Percentiles rank a stretch among this genome's conserved stretches.
Conservation (phyloP, 2,329 filamentous ascomycete species). For the Immersiporthe knoxdaviesiana region DNA sequence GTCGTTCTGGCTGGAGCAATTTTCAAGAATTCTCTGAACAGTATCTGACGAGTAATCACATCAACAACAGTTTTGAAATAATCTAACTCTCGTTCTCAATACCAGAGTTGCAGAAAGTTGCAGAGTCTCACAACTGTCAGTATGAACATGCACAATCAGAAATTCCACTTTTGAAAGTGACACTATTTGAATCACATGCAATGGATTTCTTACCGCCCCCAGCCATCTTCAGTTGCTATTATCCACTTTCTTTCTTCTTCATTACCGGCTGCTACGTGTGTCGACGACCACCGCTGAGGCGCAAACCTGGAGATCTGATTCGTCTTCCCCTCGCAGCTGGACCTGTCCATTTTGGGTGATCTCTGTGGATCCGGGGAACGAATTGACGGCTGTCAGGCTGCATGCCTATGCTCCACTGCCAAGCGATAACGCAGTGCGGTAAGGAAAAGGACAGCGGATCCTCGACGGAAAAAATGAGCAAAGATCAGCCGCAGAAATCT, state of each 20-base stretch:
- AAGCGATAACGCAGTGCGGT: neutral
- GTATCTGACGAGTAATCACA: too few relatives aligned
- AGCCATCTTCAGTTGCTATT: neutral
- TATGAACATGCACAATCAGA: neutral
- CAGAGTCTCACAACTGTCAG: too few relatives aligned
- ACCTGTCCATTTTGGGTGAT: neutral
- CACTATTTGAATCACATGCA: neutral
- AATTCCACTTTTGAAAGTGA: neutral
- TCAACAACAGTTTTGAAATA: too few relatives aligned
- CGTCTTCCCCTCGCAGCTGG: neutral
- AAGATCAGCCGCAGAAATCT: neutral
- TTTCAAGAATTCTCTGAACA: neutral
- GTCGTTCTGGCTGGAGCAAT: neutral
- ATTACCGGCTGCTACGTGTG: neutral
- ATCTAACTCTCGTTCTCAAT: too few relatives aligned
- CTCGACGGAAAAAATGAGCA: neutral
- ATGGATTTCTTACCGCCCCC: neutral
- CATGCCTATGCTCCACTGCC: conserved; percentile 4
- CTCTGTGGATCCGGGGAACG: neutral
- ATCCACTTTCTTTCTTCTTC: neutral
- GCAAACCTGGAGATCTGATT: neutral
- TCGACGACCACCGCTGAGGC: neutral
- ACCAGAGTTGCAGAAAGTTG: too few relatives aligned
- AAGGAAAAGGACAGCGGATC: neutral
- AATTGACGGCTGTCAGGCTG: conserved; percentile 1